Evolutionary conservation across 169 alveolate genomes (phyloP), one percentile per base, ranked within the genome.

Genomic region (Hammondia hammondi): DNA sequence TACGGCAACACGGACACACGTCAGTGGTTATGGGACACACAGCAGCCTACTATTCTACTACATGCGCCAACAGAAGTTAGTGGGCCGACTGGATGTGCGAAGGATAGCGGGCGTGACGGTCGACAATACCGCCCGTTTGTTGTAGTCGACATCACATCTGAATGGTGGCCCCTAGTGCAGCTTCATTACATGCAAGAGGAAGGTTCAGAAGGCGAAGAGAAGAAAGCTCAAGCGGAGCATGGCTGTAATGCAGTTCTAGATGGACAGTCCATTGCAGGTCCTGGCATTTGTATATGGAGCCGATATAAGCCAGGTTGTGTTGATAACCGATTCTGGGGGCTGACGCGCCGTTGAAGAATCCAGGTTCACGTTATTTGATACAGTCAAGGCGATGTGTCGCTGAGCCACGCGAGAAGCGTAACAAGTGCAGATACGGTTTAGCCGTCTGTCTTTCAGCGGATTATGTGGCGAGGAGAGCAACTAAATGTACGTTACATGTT

Each of bases 251-350:
- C 39, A 21, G 87, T 39, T 17, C 43, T 6, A 77, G 4, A 21
- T 6, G 46, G 46, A 32, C 27, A 77, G 21, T 32, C 87, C 46
- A 32, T 29, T 6, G 48, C 24, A 32, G 87, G 87, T 17, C 87
- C 87, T 5, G 48, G 87, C 6, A 77, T 77, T 46, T 77, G 87
- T 32, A 24, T 77, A 37, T 77, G 87, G 87, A 39, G 87, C 32
- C 87, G 3, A 37, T 9, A 77, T 24, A 77, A 77, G 7, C 87
- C 87, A 21, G 87, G 77, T 67, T 67, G 77, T 3, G 77, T 67
- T 27, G 77, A 67, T 67, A 17, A 67, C 35, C 77, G 77, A 67
- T 67, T 67, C 61, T 52, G 61, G 3, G 61, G 0, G 61, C 19
- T 52, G 10, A 3, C 61, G 3, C 61, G 61, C 61, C 19, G 61